phyloP scores from a whole-genome alignment of 2,329 filamentous ascomycete genomes.

The Phaeosphaeria sp. region DNA sequence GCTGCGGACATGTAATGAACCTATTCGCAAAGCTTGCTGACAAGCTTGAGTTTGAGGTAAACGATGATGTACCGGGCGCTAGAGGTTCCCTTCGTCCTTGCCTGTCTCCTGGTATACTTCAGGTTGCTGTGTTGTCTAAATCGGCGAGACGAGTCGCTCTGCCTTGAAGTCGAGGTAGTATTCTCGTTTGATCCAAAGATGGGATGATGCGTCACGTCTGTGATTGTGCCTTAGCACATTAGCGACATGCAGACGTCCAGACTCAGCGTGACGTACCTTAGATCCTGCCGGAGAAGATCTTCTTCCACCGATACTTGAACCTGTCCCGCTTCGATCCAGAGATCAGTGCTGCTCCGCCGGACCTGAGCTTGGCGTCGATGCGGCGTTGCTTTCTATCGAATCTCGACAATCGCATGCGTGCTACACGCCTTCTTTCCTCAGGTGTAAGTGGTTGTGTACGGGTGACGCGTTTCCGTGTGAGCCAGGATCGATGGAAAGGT shows the following conservation, averaged over 20 bases:
- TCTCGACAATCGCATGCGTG: slow-evolving; percentile 10
- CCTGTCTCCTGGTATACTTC: not conserved
- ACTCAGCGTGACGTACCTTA: not conserved
- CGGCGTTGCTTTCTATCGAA: slow-evolving; percentile 7
- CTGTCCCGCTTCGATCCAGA: not conserved
- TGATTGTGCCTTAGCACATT: not conserved
- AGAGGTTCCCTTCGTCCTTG: not conserved
- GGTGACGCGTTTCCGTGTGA: not conserved
- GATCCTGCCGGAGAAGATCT: not conserved
- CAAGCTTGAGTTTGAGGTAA: not conserved
- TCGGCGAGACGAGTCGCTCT: not conserved
- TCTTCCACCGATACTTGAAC: not conserved
- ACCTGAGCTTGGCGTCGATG: not conserved
- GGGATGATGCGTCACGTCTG: too few relatives aligned
- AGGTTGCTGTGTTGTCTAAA: not conserved
- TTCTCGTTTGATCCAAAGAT: not conserved
- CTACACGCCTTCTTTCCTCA: slow-evolving; percentile 9
- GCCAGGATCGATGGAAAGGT: not conserved
- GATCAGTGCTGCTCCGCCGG: not conserved
- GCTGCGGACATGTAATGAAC: not conserved
- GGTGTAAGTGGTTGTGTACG: not conserved
- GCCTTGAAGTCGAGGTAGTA: not conserved
- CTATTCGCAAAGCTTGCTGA: not conserved
- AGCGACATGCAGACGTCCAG: not conserved
- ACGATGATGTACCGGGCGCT: not conserved